Base-by-base conservation (phyloP, 352 stramenopile genomes). In the Phytophthora syringae region DNA sequence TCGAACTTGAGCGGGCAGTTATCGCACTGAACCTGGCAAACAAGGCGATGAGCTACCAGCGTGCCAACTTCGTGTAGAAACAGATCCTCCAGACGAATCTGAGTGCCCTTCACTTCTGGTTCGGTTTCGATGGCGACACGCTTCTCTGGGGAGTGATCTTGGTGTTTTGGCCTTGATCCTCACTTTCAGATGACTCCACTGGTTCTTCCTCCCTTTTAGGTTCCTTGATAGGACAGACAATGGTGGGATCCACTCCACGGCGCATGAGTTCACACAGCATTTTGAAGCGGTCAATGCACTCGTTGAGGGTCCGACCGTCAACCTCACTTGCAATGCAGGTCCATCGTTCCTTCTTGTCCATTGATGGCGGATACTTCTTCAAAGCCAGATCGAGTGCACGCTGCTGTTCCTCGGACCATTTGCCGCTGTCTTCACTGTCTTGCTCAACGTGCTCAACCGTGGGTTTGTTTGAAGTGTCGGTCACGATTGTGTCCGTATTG, bases 221-320 rank as follows among this genome's bases (percentile, higher is more conserved):
- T 9, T 63, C 57, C 3, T 37, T 32, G 44, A 47, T 40, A 9
- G 40, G 45, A 7, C 21, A 37, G 22, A 32, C 16, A 18, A 25
- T 53, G 15, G 39, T 59, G 11, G 36, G 61, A 50, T 76, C 66
- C 32, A 79, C 61, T 16, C 66, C 66, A 20, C 53, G 73, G 21
- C 78, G 76, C 0, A 94, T 64, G 27, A 91, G 48, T 20, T 78
- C 60, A 36, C 77, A 84, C 2, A 95, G 56, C 36, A 79, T 52
- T 64, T 93, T 88, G 58, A 87, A 95, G 3, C 87, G 84, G 36
- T 93, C 85, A 44, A 95, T 92, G 45, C 87, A 95, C 30, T 95
- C 84, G 56, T 90, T 93, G 28, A 95, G 51, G 7, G 80, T 84
- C 27, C 86, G 88, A 22, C 69, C 81, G 0, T 87, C 67, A 7